Evolutionary conservation across 2,329 filamentous ascomycete genomes (phyloP), one percentile per base, ranked within the genome.

Genomic region (Grosmannia huntii): DNA sequence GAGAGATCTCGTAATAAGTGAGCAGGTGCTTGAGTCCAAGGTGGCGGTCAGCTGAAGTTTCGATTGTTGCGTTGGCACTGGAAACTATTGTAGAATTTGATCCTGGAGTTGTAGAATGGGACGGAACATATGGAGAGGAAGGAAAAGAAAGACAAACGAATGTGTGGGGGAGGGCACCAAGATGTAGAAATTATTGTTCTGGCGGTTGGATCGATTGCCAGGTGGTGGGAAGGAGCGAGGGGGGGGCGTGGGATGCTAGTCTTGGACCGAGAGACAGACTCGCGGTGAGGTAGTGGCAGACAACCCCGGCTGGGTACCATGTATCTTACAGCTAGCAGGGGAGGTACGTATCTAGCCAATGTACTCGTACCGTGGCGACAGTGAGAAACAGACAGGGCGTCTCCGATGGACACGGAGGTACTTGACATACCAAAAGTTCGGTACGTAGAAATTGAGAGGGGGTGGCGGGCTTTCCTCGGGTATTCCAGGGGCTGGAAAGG

Each of bases 121-220:
- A 23, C 28, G 33, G 21, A 28, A 53, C 23, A 57, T 54, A 57
- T 58, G 52, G 53, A 48, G 56, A 57, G 58, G 49, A 49, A 51
- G 46, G 19, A 46, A 50, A 49, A 36, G 51, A 21, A 53, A 53
- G 55, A 58, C 57, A 36, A 57, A 36, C 54, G 49, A 58, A 38
- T 57, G 62, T 62, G 62, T 57, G 62, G 61, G 62, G 60, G 63
- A 63, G 59, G 55, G 63, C 57, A 59, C 62, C 60, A 64, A 66
- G 62, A 64, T 65, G 65, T 66, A 66, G 59, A 60, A 66, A 60
- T 65, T 64, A 64, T 38, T 56, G 57, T 36, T 52, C 53, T 59
- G 58, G 50, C 53, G 57, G 57, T 53, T 62, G 60, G 60, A 57
- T 60, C 60, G 58, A 59, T 60, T 60, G 57, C 57, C 58, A 48